Conservation (phyloP, 768 basidiomycete genomes). For the Amanita molliuscula region DNA sequence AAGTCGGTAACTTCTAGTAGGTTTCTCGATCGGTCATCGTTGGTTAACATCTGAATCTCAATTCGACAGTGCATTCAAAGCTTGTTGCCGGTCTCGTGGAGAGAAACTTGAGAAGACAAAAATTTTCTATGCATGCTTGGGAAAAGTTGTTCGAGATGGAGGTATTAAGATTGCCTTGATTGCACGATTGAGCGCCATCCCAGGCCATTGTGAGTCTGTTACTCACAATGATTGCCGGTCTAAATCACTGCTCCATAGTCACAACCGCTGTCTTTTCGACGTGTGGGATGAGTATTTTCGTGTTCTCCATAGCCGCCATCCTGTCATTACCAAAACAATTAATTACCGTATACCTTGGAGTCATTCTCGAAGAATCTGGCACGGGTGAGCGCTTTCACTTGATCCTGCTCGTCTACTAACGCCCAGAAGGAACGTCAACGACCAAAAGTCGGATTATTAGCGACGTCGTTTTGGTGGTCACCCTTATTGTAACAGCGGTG, state of each 20-base stretch:
- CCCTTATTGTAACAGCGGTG: constrained; percentile 57
- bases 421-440: constrained; percentile 21
- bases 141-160: constrained; percentile 70
- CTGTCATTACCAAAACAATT: constrained; percentile 87
- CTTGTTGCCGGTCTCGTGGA: constrained; percentile 63
- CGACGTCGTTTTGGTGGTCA: constrained; percentile 56
- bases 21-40: constrained; percentile 16
- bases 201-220: constrained; percentile 62
- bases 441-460: constrained; percentile 55
- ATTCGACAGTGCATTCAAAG: constrained; percentile 63
- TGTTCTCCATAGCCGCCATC: constrained; percentile 71
- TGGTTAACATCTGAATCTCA: constrained; percentile 3
- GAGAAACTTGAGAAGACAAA: constrained; percentile 59
- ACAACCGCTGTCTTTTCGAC: constrained; percentile 84
- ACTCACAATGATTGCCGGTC: neutral
- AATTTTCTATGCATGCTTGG: constrained; percentile 50
- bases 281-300: constrained; percentile 76
- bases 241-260: constrained; percentile 32
- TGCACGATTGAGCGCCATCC: constrained; percentile 73
- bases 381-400: constrained; percentile 18
- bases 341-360: constrained; percentile 85
- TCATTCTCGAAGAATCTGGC: constrained; percentile 49
- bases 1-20: constrained; percentile 82
- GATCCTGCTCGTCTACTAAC: neutral
- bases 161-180: constrained; percentile 80